Percentiles rank a stretch among this genome's conserved stretches.
phyloP scores from a whole-genome alignment of 768 basidiomycete genomes.

The Auricularia cornea region DNA sequence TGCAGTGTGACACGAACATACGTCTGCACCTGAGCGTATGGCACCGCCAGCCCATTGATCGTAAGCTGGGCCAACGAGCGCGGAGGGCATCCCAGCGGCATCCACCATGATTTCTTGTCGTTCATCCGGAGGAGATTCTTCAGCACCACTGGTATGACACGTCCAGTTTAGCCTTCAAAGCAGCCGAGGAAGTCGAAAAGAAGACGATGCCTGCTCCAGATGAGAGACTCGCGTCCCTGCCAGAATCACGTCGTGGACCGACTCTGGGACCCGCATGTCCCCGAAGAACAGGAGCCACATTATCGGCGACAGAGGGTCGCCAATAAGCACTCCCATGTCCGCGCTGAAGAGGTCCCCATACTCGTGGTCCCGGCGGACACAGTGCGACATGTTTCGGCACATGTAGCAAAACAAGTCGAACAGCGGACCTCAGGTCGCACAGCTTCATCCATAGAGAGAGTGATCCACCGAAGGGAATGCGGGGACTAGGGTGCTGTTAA shows the following conservation, averaged over 20 bases:
- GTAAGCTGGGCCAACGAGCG: not conserved
- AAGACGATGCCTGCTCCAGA: conserved; percentile 20
- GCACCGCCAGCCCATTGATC: not conserved
- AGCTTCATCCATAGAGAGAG: conserved; percentile 26
- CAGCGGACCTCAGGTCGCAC: conserved; percentile 5
- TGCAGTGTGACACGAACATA: conserved; percentile 8
- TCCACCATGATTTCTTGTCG: conserved; percentile 16
- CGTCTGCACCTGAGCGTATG: not conserved
- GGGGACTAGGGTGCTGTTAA: too few species aligned
- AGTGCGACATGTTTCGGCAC: conserved; percentile 5
- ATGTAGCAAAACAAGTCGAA: conserved; percentile 9
- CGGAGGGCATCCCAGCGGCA: conserved; percentile 14
- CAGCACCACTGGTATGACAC: conserved; percentile 16
- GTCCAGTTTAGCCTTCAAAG: conserved; percentile 13
- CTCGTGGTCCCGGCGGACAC: not conserved
- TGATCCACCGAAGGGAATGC: conserved; percentile 29
- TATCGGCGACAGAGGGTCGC: conserved; percentile 20
- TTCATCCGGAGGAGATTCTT: conserved; percentile 21
- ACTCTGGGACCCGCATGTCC: conserved; percentile 9
- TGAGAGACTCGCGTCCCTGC: conserved; percentile 8
- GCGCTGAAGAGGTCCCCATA: conserved; percentile 13
- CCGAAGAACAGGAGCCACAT: conserved; percentile 22
- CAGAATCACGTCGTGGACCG: conserved; percentile 14
- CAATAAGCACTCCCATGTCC: conserved; percentile 19
- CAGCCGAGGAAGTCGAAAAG: conserved; percentile 11